phyloP scores from a whole-genome alignment of 495 filamentous ascomycete genomes.

The Letharia lupina region DNA sequence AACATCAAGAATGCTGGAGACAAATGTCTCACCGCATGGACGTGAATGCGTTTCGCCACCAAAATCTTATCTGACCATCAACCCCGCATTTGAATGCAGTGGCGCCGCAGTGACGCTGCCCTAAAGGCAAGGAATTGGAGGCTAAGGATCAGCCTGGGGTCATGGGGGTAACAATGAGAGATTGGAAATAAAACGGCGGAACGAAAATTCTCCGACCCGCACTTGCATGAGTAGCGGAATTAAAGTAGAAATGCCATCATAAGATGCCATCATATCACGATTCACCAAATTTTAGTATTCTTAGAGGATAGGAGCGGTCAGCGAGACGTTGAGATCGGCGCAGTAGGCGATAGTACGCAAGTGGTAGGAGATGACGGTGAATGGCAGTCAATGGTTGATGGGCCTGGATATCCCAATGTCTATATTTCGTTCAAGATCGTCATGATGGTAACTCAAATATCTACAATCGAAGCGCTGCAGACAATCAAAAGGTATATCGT shows the following conservation, averaged over 20 bases:
- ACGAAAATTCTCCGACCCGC: constrained; percentile 11
- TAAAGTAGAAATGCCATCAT: background rate
- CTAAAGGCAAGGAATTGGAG: constrained; percentile 1
- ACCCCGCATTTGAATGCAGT: constrained; percentile 1
- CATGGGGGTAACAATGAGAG: background rate
- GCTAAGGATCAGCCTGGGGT: background rate
- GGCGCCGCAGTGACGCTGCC: background rate
- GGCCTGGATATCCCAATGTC: background rate
- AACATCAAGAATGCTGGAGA: background rate
- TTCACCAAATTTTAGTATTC: background rate
- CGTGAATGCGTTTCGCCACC: background rate
- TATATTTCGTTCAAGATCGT: constrained; percentile 6
- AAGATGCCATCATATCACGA: background rate
- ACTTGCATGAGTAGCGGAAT: background rate
- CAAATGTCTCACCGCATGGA: background rate
- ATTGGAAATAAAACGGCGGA: background rate
- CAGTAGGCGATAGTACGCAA: background rate
- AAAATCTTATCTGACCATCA: background rate
- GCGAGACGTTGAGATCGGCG: background rate
- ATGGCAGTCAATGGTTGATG: background rate
- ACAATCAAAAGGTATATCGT: constrained; percentile 8
- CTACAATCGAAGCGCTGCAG: constrained; percentile 10
- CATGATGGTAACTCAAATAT: background rate
- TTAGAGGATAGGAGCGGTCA: background rate
- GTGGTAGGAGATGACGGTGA: background rate